A percentile compares a stretch with the other conserved stretches of the same genome.
Evolutionary conservation across 140 eudicot genomes (phyloP).

Genomic region (Erigeron philadelphicus): DNA sequence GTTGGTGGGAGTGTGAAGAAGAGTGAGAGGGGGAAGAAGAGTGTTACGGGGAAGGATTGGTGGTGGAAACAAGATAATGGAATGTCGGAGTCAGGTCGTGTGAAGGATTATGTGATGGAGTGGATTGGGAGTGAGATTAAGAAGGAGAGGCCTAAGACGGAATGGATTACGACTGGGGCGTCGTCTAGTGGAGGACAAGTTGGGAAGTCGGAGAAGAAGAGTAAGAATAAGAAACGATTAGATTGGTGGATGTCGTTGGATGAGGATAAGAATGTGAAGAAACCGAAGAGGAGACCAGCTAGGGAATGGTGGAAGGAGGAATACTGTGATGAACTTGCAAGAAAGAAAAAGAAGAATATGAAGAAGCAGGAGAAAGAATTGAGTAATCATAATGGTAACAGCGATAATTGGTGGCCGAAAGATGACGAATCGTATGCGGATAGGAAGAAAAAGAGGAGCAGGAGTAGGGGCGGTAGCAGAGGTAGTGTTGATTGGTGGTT

Average conservation of each 20-base stretch:
- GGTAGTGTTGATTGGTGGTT: constrained; percentile 93
- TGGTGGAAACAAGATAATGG: constrained; percentile 81
- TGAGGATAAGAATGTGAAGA: constrained; percentile 59
- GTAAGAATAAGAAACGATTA: constrained; percentile 46
- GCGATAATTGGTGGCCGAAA: constrained; percentile 17
- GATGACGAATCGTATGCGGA: constrained; percentile 49
- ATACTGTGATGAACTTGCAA: constrained; percentile 60
- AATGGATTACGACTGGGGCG: constrained; percentile 43
- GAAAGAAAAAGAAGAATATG: constrained; percentile 55
- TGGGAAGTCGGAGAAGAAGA: constrained; percentile 42
- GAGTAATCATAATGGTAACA: not conserved
- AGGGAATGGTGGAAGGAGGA: constrained; percentile 98
- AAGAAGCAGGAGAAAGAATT: constrained; percentile 25
- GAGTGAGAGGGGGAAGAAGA: constrained; percentile 41
- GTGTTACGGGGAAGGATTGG: constrained; percentile 66
- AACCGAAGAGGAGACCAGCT: constrained; percentile 64
- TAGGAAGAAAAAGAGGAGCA: constrained; percentile 47
- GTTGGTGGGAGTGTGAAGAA: constrained; percentile 38
- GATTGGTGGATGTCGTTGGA: constrained; percentile 97
- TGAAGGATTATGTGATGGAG: constrained; percentile 90
- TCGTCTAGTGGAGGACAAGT: constrained; percentile 40
- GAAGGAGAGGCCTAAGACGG: constrained; percentile 70
- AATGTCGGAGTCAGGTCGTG: constrained; percentile 50
- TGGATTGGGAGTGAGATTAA: constrained; percentile 90
- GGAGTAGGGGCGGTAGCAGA: constrained; percentile 54